These are phyloP conservation scores for Pilatotrama ljubarskyi DNA, from an alignment of 768 basidiomycete genomes.

Conservation along the genomic window DNA sequence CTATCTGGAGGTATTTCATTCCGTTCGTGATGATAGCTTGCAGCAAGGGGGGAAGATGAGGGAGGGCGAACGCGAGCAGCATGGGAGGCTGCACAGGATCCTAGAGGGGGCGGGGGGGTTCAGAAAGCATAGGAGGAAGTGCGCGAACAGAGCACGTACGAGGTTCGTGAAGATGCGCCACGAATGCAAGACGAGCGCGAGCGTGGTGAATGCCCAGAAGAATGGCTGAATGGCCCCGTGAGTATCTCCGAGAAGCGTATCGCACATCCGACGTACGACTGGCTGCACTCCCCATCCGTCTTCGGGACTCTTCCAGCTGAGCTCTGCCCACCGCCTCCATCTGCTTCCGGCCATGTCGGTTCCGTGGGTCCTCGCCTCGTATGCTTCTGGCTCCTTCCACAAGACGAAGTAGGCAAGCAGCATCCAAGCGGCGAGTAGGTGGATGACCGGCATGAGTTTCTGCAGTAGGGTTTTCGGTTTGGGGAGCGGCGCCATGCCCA, in stretches of 20 bases:
- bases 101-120: slow-evolving; percentile 38
- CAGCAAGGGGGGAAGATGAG: slow-evolving; percentile 65
- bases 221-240: slow-evolving; percentile 53
- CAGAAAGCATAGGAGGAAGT: neutral
- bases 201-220: slow-evolving; percentile 78
- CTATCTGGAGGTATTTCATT: slow-evolving; percentile 70
- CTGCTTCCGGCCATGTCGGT: slow-evolving; percentile 33
- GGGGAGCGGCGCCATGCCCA: slow-evolving; percentile 21
- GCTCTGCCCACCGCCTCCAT: slow-evolving; percentile 67
- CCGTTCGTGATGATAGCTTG: slow-evolving; percentile 61
- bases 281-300: slow-evolving; percentile 52
- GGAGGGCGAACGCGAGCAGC: slow-evolving; percentile 58
- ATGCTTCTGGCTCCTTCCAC: slow-evolving; percentile 59
- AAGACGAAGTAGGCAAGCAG: slow-evolving; percentile 69
- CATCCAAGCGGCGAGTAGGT: slow-evolving; percentile 62
- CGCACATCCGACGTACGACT: slow-evolving; percentile 47
- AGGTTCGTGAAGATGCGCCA: slow-evolving; percentile 68
- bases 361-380: slow-evolving; percentile 39
- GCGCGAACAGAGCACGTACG: slow-evolving; percentile 42
- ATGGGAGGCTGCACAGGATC: slow-evolving; percentile 60
- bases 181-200: slow-evolving; percentile 72
- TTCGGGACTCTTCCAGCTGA: slow-evolving; percentile 42
- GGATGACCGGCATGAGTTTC: slow-evolving; percentile 64
- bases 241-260: neutral
- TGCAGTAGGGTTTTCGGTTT: slow-evolving; percentile 48